Conservation (phyloP, 2,329 filamentous ascomycete species). For the Emydomyces testavorans region DNA sequence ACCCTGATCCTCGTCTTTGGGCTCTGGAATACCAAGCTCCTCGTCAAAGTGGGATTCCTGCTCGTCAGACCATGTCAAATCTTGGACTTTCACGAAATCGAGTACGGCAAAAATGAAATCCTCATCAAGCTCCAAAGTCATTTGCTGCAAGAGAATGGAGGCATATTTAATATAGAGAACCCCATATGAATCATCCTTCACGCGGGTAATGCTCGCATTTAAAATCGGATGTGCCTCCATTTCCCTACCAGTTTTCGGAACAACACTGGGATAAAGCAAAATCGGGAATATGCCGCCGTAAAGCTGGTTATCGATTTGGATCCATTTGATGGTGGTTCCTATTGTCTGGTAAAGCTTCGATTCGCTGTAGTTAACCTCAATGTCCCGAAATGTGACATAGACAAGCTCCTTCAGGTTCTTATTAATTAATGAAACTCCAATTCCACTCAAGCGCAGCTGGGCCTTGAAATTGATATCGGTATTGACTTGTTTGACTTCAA, state of each 20-base stretch:
- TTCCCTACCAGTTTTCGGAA: constrained; percentile 91
- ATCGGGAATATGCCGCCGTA: constrained; percentile 98
- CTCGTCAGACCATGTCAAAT: constrained; percentile 74
- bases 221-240: constrained; percentile 93
- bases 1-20: constrained; percentile 67
- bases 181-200: constrained; percentile 97
- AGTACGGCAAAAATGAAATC: constrained; percentile 95
- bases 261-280: constrained; percentile 90
- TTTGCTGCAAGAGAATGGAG: constrained; percentile 83
- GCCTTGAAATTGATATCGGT: constrained; percentile 81
- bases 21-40: constrained; percentile 80
- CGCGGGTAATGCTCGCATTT: constrained; percentile 78
- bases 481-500: constrained; percentile 88
- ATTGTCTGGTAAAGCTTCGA: constrained; percentile 89
- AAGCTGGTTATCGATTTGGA: constrained; percentile 95
- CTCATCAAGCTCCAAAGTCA: constrained; percentile 95
- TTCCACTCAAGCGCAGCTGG: constrained; percentile 74
- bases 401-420: constrained; percentile 81
- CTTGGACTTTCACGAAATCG: constrained; percentile 87
- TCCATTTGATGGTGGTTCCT: constrained; percentile 90
- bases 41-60: constrained; percentile 80
- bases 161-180: constrained; percentile 98
- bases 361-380: constrained; percentile 82
- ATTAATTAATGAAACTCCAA: constrained; percentile 90
- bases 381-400: constrained; percentile 84